phyloP scores from a whole-genome alignment of 805 yeast species.

The Teunomyces cretensis region DNA sequence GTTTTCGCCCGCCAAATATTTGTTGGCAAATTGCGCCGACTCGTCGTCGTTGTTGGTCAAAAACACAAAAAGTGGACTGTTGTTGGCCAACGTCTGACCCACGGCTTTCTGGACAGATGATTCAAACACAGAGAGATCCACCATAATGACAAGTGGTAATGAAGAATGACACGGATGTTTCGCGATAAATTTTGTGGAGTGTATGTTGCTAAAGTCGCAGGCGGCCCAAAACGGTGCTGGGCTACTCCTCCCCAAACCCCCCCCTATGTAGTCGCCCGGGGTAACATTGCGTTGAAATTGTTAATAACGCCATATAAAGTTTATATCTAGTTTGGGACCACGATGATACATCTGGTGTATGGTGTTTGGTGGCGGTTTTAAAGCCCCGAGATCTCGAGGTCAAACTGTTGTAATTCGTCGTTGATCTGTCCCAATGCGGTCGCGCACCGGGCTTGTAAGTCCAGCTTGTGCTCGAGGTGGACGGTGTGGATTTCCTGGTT shows the following conservation, averaged over 20 bases:
- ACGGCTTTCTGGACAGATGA: conserved; percentile 26
- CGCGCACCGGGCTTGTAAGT: conserved; percentile 8
- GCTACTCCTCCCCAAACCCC: too few species aligned
- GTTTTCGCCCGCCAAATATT: conserved; percentile 9
- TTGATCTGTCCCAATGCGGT: conserved; percentile 8
- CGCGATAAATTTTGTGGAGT: neutral
- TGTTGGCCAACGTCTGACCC: conserved; percentile 13
- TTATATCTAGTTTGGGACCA: neutral
- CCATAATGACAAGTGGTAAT: neutral
- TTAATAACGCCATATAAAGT: neutral
- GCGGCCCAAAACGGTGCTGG: neutral
- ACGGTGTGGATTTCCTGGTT: conserved; percentile 2
- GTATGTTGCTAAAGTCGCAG: neutral
- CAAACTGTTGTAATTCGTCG: conserved; percentile 14
- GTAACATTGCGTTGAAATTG: too few species aligned
- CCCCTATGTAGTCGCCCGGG: too few species aligned
- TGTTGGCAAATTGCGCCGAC: conserved; percentile 14
- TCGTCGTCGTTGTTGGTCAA: conserved; percentile 14
- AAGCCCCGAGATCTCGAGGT: conserved; percentile 1
- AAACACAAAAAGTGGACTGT: conserved; percentile 25
- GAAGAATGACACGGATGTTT: neutral
- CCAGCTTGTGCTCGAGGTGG: conserved; percentile 5
- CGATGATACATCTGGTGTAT: too few species aligned
- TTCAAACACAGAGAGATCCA: conserved; percentile 11
- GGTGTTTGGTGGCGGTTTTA: neutral